phyloP scores from a whole-genome alignment of 345 rosid species.

The Pugionium dolabratum region DNA sequence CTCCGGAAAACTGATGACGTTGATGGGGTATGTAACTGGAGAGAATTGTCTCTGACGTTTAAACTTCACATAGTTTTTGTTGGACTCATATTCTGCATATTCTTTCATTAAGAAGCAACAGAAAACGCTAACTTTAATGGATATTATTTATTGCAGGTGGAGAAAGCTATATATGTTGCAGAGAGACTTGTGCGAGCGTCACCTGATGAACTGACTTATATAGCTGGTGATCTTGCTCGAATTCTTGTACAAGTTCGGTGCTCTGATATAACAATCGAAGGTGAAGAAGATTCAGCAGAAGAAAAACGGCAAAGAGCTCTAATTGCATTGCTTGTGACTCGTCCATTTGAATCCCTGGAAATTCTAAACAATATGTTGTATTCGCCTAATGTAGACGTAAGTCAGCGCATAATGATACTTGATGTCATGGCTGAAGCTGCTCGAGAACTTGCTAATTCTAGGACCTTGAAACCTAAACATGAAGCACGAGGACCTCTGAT shows the following conservation, averaged over 20 bases:
- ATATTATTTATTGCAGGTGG: slow-evolving; percentile 57
- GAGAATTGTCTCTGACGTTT: slow-evolving; percentile 22
- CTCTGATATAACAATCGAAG: slow-evolving; percentile 82
- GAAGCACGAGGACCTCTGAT: slow-evolving; percentile 51
- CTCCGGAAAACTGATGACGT: slow-evolving; percentile 86
- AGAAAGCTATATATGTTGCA: slow-evolving; percentile 77
- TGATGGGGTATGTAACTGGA: slow-evolving; percentile 71
- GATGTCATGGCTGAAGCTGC: slow-evolving; percentile 96
- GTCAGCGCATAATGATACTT: slow-evolving; percentile 97
- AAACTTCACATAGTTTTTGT: not conserved
- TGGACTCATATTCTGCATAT: not conserved
- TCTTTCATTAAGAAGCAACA: slow-evolving; percentile 4
- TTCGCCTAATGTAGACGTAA: slow-evolving; percentile 81
- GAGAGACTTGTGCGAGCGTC: slow-evolving; percentile 95
- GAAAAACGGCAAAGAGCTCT: slow-evolving; percentile 90
- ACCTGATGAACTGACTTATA: slow-evolving; percentile 80
- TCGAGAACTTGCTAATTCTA: slow-evolving; percentile 78
- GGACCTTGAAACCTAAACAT: slow-evolving; percentile 55
- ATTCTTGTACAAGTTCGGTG: slow-evolving; percentile 88
- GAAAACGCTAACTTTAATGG: not conserved
- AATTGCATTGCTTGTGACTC: slow-evolving; percentile 70
- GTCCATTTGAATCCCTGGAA: slow-evolving; percentile 81
- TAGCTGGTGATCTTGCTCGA: slow-evolving; percentile 80
- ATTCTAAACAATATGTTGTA: slow-evolving; percentile 62
- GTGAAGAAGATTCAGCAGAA: slow-evolving; percentile 96